Evolutionary conservation across 2,329 filamentous ascomycete species (phyloP), one percentile per base, ranked within the genome.

Genomic region (Aspergillus fischeri): DNA sequence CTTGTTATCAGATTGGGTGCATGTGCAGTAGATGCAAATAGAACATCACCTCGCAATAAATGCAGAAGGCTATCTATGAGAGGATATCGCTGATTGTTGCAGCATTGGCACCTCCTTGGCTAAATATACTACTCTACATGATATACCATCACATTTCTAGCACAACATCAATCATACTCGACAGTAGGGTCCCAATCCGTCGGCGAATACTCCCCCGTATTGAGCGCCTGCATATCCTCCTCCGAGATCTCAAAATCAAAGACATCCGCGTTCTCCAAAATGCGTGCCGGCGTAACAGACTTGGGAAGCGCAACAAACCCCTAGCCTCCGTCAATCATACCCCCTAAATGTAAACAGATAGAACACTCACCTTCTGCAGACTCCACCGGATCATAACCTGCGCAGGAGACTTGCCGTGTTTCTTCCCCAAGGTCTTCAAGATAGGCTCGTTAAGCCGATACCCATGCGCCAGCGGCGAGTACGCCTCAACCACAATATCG

Each of bases 311-410:
- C 83, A 51, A 86, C 80, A 63, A 85, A 85, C 8, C 82, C 83
- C 81, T 84, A 53, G 29, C 44, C 55, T 54, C 55, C 24, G 59
- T 64, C 14, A 21, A 24, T 11, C 14, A 3, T 11, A 32, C 4
- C 3, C 6, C 5, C n/a, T 45, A 17, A 32, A 17, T n/a, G n/a
- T 47, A 42, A 50, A 66, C 62, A 55, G 65, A 67, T 17, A 67
- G 78, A 78, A 57, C 78, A 83, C 24, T 82, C 78, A 69, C 87
- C 91, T 80, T 94, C 71, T 94, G 90, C 61, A 93, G 73, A 54
- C 85, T 87, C 90, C 90, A 94, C 55, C 89, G 83, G 49, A 95
- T 81, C 70, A 94, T 76, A 38, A 95, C 75, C 72, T 94, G 90
- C 3, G 86, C 89, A 1, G 86, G 83, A 0, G 86, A 87, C 70